A percentile compares a stretch with the other conserved stretches of the same genome.
These are phyloP conservation scores for Chrysoporthe puriensis DNA, from an alignment of 2,329 filamentous ascomycete species.

Conservation along the genomic window DNA sequence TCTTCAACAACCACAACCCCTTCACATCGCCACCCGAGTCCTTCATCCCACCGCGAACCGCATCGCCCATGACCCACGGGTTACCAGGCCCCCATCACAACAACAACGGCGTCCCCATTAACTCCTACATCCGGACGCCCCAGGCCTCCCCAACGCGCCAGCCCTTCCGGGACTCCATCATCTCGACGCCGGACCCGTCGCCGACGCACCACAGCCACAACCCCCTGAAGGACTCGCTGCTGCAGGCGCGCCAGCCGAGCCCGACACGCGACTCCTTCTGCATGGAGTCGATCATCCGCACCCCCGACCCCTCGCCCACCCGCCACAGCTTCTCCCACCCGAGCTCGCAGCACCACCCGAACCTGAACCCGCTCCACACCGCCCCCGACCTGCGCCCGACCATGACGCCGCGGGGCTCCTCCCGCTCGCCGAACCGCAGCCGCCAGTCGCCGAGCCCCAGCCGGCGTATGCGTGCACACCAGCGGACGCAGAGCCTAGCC, in stretches of 20 bases:
- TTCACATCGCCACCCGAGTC: conserved; percentile 28
- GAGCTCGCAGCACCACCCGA: conserved; percentile 14
- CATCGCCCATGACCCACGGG: conserved; percentile 23
- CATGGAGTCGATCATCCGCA: conserved; percentile 23
- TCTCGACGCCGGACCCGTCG: conserved; percentile 25
- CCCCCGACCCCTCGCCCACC: conserved; percentile 25
- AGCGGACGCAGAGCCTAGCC: conserved; percentile 26
- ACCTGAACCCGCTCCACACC: conserved; percentile 18
- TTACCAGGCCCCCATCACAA: conserved; percentile 12
- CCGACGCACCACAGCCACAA: conserved; percentile 25
- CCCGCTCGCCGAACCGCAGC: conserved; percentile 22
- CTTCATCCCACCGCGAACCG: conserved; percentile 24
- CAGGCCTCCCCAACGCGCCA: conserved; percentile 24
- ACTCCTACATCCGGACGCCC: conserved; percentile 22
- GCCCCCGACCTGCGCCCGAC: conserved; percentile 26
- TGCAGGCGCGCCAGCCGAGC: conserved; percentile 25
- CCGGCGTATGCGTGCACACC: conserved; percentile 28
- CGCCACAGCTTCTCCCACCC: conserved; percentile 29
- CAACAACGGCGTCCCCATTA: conserved; percentile 9
- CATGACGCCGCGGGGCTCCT: conserved; percentile 17
- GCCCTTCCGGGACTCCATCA: conserved; percentile 24
- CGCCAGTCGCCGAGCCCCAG: conserved; percentile 26
- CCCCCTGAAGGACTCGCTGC: conserved; percentile 25
- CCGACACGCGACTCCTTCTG: conserved; percentile 22
- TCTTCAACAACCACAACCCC: conserved; percentile 28